These are phyloP conservation scores for Aspergillus egyptiacus DNA, from an alignment of 495 filamentous ascomycete species.

Conservation along the genomic window DNA sequence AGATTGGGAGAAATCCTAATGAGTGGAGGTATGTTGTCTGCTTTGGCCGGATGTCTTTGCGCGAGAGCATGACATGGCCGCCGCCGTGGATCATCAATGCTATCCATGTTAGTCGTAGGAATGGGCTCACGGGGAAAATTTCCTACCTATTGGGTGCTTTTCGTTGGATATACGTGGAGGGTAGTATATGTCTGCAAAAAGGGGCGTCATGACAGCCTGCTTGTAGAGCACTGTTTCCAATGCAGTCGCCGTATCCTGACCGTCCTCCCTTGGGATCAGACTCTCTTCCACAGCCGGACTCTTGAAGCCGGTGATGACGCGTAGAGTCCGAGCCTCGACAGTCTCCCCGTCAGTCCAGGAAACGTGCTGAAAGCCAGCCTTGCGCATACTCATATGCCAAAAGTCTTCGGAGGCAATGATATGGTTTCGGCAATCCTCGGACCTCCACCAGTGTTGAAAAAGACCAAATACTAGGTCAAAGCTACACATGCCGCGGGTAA, in stretches of 20 bases:
- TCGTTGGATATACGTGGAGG: slow-evolving; percentile 14
- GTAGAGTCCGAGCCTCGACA: background rate
- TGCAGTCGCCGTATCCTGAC: background rate
- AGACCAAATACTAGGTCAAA: slow-evolving; percentile 30
- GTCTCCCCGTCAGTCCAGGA: background rate
- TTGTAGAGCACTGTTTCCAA: slow-evolving; percentile 32
- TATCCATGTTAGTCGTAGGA: slow-evolving; percentile 9
- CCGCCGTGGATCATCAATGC: slow-evolving; percentile 57
- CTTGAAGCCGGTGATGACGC: background rate
- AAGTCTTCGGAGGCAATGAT: slow-evolving; percentile 5
- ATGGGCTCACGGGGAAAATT: background rate
- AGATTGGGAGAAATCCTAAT: slow-evolving; percentile 45
- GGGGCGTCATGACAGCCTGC: slow-evolving; percentile 16
- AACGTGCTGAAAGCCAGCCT: slow-evolving; percentile 2
- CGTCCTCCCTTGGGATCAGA: background rate
- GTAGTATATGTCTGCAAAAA: slow-evolving; percentile 44
- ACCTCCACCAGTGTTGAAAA: slow-evolving; percentile 34
- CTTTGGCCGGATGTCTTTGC: slow-evolving; percentile 37
- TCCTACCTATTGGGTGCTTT: background rate
- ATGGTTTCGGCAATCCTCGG: slow-evolving; percentile 26
- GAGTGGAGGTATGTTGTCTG: slow-evolving; percentile 37
- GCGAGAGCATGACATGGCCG: slow-evolving; percentile 44
- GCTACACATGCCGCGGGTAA: slow-evolving; percentile 31
- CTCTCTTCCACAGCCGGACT: background rate
- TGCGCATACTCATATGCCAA: slow-evolving; percentile 1